These are phyloP conservation scores for Candida pseudocylindracea DNA, from an alignment of 1,139 yeast genomes.

Conservation along the genomic window DNA sequence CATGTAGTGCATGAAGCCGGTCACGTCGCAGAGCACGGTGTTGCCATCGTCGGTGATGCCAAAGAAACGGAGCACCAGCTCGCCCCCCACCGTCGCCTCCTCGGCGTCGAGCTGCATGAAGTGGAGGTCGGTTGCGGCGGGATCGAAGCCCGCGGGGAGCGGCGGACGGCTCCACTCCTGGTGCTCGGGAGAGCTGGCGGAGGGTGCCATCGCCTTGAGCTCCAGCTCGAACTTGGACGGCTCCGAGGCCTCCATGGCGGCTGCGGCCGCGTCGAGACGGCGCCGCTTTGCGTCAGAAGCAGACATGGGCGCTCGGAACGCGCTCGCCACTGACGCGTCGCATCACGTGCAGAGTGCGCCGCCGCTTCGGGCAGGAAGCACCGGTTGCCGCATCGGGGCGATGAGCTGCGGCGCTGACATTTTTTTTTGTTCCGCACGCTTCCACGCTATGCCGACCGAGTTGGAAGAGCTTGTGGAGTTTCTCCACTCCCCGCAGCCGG, in stretches of 20 bases:
- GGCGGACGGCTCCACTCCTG: slow-evolving; percentile 46
- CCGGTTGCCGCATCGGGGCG: too few relatives aligned
- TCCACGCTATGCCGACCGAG: slow-evolving; percentile 28
- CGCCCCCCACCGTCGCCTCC: slow-evolving; percentile 39
- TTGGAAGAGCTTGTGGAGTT: slow-evolving; percentile 57
- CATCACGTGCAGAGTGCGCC: too few relatives aligned
- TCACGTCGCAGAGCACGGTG: slow-evolving; percentile 75
- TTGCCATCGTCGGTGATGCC: slow-evolving; percentile 82
- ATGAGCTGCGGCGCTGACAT: too few relatives aligned
- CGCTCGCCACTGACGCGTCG: too few relatives aligned
- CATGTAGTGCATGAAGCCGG: slow-evolving; percentile 76
- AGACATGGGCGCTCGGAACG: too few relatives aligned
- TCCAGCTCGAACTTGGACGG: slow-evolving; percentile 31
- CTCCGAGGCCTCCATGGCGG: too few relatives aligned
- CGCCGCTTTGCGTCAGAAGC: too few relatives aligned
- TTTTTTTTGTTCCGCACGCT: too few relatives aligned
- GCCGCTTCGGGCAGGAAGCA: too few relatives aligned
- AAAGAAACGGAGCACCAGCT: slow-evolving; percentile 57
- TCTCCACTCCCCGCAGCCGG: slow-evolving; percentile 65
- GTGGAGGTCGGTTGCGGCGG: slow-evolving; percentile 25
- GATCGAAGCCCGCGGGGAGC: slow-evolving; percentile 14
- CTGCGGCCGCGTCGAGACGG: too few relatives aligned
- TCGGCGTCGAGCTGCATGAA: slow-evolving; percentile 96
- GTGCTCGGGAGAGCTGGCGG: slow-evolving; percentile 15
- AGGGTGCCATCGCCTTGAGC: slow-evolving; percentile 30